Conservation (phyloP, 441 rosid species). For the Croton laevigatus region DNA sequence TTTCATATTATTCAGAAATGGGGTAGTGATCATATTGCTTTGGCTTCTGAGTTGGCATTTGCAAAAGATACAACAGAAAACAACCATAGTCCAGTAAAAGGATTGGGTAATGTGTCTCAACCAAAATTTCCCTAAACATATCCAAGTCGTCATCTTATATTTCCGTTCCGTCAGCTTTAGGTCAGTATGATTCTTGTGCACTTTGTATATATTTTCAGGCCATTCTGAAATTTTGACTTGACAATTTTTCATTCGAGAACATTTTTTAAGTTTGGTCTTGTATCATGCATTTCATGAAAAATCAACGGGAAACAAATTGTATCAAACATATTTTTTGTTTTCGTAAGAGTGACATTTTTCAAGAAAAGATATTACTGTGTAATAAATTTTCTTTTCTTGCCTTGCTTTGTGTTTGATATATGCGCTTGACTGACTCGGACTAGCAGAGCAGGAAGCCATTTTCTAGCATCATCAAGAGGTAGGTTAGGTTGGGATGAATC, state of each 20-base stretch:
- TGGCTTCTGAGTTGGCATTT: slow-evolving; percentile 80
- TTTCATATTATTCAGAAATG: slow-evolving; percentile 60
- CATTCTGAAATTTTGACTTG: background rate
- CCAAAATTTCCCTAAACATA: background rate
- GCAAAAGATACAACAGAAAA: slow-evolving; percentile 21
- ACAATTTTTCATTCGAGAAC: background rate
- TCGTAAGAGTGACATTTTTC: background rate
- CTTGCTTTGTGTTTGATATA: background rate
- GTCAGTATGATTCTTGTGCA: background rate
- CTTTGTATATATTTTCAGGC: background rate
- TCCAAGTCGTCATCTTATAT: background rate
- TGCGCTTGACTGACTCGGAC: too few relatives aligned
- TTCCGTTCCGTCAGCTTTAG: background rate
- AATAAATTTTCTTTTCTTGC: background rate
- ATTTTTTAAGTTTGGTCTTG: background rate
- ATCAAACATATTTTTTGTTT: background rate
- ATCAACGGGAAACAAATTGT: background rate
- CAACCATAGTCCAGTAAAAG: background rate
- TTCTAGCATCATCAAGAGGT: too few relatives aligned
- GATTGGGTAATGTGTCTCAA: background rate
- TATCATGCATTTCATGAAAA: background rate
- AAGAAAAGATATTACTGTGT: background rate
- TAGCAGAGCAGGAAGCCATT: too few relatives aligned
- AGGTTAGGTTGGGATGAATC: background rate
- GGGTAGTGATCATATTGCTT: slow-evolving; percentile 96